These are phyloP conservation scores for Dioszegia aurantiaca DNA, from an alignment of 768 basidiomycete genomes.

Conservation along the genomic window DNA sequence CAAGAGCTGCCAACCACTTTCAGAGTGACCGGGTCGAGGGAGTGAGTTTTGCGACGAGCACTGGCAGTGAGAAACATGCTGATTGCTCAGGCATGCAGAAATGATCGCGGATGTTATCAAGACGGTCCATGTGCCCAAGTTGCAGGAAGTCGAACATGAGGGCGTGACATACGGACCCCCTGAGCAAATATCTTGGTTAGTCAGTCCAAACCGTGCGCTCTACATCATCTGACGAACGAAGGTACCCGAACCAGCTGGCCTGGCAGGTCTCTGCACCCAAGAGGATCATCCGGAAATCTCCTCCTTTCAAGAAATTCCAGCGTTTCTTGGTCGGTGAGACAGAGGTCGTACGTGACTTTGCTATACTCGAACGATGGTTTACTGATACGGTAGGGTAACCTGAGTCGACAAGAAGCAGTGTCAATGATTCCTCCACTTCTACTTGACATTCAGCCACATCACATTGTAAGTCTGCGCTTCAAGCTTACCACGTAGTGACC, in stretches of 20 bases:
- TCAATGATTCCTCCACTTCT: conserved; percentile 98
- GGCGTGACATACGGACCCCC: conserved; percentile 74
- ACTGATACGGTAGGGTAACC: conserved; percentile 68
- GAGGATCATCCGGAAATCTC: conserved; percentile 75
- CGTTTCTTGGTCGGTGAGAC: conserved; percentile 96
- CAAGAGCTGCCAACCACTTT: conserved; percentile 88
- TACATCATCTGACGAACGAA: conserved; percentile 41
- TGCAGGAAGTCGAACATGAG: conserved; percentile 72
- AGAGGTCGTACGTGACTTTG: conserved; percentile 68
- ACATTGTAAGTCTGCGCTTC: conserved; percentile 55
- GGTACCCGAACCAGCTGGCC: conserved; percentile 92
- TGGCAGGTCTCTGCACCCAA: conserved; percentile 96
- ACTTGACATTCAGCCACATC: conserved; percentile 89
- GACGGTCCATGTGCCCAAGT: conserved; percentile 70
- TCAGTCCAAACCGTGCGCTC: not conserved
- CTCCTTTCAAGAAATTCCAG: conserved; percentile 91
- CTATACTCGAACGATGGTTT: not conserved
- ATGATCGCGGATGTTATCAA: conserved; percentile 76
- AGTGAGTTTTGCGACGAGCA: conserved; percentile 58
- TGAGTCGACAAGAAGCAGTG: conserved; percentile 94
- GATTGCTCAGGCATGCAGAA: conserved; percentile 61
- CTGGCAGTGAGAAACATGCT: not conserved
- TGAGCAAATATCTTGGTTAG: conserved; percentile 75
- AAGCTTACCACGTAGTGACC: not conserved
- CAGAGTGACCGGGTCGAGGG: conserved; percentile 79